Percentiles rank a stretch among this genome's conserved stretches.
Evolutionary conservation across 306 rosid genomes (phyloP).

Genomic region (Prunus armeniaca): DNA sequence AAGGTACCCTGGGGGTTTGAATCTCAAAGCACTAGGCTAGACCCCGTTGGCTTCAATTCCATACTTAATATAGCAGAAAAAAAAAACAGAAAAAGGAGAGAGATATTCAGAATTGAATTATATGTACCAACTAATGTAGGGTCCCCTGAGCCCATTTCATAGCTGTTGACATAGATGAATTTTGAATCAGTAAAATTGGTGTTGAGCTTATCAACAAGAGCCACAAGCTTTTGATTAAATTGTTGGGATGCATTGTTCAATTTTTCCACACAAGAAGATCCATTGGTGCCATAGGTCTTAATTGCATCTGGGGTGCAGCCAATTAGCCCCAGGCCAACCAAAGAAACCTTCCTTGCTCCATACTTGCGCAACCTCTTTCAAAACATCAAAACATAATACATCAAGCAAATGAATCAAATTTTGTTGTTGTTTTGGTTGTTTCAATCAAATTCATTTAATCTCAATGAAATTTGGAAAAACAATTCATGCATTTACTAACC

Average conservation of each 20-base stretch:
- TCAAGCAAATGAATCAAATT: neutral
- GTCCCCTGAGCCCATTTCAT: slow-evolving; percentile 15
- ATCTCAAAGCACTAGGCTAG: no score
- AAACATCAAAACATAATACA: neutral
- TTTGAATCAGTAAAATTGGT: slow-evolving; percentile 26
- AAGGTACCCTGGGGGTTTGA: no score
- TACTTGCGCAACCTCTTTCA: neutral
- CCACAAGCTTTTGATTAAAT: slow-evolving; percentile 42
- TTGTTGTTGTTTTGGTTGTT: neutral
- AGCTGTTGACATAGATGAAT: slow-evolving; percentile 34
- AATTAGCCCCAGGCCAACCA: slow-evolving; percentile 18
- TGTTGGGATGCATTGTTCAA: slow-evolving; percentile 29
- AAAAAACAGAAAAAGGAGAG: no score
- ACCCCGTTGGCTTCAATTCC: no score
- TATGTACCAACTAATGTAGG: slow-evolving; percentile 10
- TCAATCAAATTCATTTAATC: no score
- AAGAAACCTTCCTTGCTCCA: slow-evolving; percentile 15
- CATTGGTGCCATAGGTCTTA: slow-evolving; percentile 27
- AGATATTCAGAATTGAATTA: neutral
- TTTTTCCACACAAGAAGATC: slow-evolving; percentile 37
- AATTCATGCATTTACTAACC: neutral
- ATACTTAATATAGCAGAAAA: no score
- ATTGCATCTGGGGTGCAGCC: slow-evolving; percentile 40
- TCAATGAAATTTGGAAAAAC: no score
- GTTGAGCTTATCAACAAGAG: slow-evolving; percentile 37